A percentile compares a stretch with the other conserved stretches of the same genome.
Conservation (phyloP, 2,329 filamentous ascomycete genomes). For the Blastomyces emzantsi region DNA sequence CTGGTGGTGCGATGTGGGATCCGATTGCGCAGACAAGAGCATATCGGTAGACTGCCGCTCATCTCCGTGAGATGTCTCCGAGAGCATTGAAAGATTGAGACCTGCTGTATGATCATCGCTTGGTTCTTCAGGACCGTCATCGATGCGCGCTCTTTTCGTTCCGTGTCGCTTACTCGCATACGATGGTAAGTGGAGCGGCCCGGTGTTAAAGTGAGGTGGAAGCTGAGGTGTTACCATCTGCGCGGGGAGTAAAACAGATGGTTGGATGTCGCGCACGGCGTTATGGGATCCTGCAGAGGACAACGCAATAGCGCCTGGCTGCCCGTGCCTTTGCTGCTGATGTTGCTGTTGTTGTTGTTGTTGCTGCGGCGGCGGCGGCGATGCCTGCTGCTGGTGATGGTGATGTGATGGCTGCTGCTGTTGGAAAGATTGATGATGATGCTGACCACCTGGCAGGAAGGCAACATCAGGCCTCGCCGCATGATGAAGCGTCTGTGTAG, state of each 20-base stretch:
- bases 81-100: conserved; percentile 28
- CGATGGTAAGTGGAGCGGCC: conserved; percentile 25
- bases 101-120: conserved; percentile 23
- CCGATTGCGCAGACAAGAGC: conserved; percentile 27
- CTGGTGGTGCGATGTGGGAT: conserved; percentile 25
- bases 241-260: conserved; percentile 25
- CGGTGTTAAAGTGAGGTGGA: conserved; percentile 28
- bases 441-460: conserved; percentile 27
- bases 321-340: conserved; percentile 17
- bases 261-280: conserved; percentile 26
- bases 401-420: conserved; percentile 26
- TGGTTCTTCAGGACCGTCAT: conserved; percentile 23
- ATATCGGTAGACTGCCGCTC: conserved; percentile 29
- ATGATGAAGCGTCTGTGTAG: conserved; percentile 28
- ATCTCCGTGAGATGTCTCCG: conserved; percentile 25
- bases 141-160: conserved; percentile 29
- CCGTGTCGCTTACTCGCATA: conserved; percentile 23
- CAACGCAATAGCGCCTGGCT: conserved; percentile 25
- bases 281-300: conserved; percentile 25
- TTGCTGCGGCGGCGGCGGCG: conserved; percentile 14
- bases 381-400: conserved; percentile 29
- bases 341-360: conserved; percentile 24
- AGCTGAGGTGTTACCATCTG: conserved; percentile 30
- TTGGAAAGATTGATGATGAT: conserved; percentile 26
- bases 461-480: conserved; percentile 27